phyloP scores from a whole-genome alignment of 805 yeast species.

The Wickerhamiella vanderwaltii region DNA sequence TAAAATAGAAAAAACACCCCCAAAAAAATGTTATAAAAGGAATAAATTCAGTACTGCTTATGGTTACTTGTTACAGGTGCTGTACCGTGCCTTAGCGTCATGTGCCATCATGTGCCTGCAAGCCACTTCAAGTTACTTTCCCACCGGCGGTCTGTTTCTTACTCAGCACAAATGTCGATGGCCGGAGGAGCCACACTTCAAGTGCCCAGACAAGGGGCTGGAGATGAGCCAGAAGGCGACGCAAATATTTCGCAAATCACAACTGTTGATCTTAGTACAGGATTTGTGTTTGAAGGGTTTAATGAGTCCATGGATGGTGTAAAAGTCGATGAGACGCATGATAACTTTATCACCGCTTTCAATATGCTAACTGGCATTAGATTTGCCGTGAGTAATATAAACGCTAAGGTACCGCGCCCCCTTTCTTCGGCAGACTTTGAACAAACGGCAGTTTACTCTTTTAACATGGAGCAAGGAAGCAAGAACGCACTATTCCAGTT shows the following conservation, averaged over 20 bases:
- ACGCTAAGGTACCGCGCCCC: constrained; percentile 67
- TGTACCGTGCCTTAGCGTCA: no score
- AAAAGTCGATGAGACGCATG: constrained; percentile 84
- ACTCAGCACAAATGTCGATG: no score
- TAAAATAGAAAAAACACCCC: no score
- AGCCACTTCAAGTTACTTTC: no score
- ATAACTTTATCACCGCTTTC: constrained; percentile 85
- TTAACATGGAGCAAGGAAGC: constrained; percentile 48
- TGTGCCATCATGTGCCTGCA: no score
- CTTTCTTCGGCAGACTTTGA: constrained; percentile 60
- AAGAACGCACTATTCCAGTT: constrained; percentile 92
- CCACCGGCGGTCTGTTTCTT: no score
- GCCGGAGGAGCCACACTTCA: no score
- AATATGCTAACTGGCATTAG: constrained; percentile 96
- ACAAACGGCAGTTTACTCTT: constrained; percentile 65
- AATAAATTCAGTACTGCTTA: no score
- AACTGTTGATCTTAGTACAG: constrained; percentile 6
- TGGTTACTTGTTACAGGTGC: no score
- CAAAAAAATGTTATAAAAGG: no score
- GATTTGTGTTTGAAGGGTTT: constrained; percentile 13
- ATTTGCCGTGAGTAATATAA: constrained; percentile 81
- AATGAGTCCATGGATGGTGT: constrained; percentile 58
- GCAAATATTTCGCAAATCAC: constrained; percentile 10
- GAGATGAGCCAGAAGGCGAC: not conserved
- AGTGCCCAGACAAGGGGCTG: not conserved